phyloP scores from a whole-genome alignment of 371 early-diverging fungal genomes.

The Mucor lusitanicus region DNA sequence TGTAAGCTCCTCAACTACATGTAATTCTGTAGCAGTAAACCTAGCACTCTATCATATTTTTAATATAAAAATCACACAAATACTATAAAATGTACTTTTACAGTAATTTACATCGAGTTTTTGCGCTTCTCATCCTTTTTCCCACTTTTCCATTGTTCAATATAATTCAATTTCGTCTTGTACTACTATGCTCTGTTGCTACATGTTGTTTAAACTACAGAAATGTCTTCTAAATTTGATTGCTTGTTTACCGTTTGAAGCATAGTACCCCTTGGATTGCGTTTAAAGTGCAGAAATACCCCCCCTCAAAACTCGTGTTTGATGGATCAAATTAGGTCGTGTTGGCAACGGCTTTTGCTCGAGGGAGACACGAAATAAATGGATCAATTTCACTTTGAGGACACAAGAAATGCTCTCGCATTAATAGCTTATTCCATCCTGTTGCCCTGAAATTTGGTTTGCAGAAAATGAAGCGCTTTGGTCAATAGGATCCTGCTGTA shows the following conservation, averaged over 20 bases:
- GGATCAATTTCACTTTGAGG: background rate
- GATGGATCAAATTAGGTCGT: background rate
- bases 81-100: background rate
- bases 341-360: background rate
- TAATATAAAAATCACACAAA: background rate
- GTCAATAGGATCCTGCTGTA: background rate
- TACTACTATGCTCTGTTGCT: background rate
- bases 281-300: background rate
- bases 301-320: background rate
- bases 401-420: background rate
- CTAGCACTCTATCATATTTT: background rate
- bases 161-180: background rate
- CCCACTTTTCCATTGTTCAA: background rate
- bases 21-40: constrained; percentile 1
- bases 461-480: background rate
- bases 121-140: background rate
- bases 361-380: background rate
- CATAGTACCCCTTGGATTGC: background rate
- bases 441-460: background rate
- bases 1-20: constrained; percentile 45
- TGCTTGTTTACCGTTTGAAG: background rate
- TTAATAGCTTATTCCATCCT: background rate
- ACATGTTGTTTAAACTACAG: background rate
- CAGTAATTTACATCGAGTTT: constrained; percentile 1
- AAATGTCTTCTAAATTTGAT: background rate